Base-by-base conservation (phyloP, 2,329 filamentous ascomycete genomes). In the Coniochaeta sp. region DNA sequence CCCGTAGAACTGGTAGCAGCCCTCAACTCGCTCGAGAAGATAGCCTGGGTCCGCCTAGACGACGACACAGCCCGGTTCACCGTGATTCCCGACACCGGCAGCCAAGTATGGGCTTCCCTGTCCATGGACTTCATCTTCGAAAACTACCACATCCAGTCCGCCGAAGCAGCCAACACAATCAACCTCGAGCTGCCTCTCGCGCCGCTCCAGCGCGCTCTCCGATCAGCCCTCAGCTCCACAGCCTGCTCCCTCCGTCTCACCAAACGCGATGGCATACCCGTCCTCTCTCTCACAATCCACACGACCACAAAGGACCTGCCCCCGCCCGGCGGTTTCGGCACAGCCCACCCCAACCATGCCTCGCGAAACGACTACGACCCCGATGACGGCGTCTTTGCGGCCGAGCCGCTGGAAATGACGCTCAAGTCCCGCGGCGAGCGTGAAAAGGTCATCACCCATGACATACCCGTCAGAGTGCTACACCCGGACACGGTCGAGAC, bases 131-230 rank as follows among this genome's bases (percentile, higher is more conserved):
- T 91, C 67, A 91, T 99, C 68, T 98, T 99, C 73, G 83, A 92
- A 71, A 80, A 81, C 65, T 96, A 96, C 77, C 85, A 86, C 59
- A 87, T 98, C 66, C 89, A 96, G 72, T 96, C 93, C 57, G 90
- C 90, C 58, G 89, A 92, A 56, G 79, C 79, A 43, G 81, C 86
- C 73, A 96, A 96, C 75, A 90, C 92, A 59, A 97, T 99, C 76
- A 97, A 99, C 75, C 88, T 99, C 64, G 95, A 99, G 76, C 85
- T 99, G 1, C 92, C 95, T 28, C 86, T 98, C n/a, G 83, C 85
- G 16, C 88, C 90, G 1, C 85, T 99, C 24, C 90, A 95, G 69
- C 89, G 93, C 62, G 95, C 95, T n/a, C 86, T 99, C 61, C 91
- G 89, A 68, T 97, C 93, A 38, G 93, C 93, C 52, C 79, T 89